Evolutionary conservation across 345 rosid species (phyloP).

Genomic region (Physaria fendleri): DNA sequence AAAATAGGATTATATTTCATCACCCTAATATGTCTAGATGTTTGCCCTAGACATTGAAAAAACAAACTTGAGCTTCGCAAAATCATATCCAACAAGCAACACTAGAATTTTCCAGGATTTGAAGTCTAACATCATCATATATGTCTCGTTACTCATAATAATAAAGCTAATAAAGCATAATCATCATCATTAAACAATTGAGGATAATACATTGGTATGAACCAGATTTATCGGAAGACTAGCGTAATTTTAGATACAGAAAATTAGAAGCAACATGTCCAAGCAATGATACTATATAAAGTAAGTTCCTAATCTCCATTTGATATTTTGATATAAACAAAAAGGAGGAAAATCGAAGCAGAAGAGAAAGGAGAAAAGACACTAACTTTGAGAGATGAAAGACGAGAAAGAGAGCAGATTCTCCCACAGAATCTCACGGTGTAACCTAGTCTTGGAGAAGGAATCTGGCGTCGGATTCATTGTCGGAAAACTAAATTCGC

Average conservation of each 20-base stretch:
- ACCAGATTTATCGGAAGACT: not conserved
- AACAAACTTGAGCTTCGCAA: not conserved
- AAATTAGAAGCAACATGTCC: no score
- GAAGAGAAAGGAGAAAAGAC: not conserved
- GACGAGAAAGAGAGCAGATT: constrained; percentile 14
- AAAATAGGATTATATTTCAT: not conserved
- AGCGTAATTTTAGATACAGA: no score
- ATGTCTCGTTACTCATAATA: not conserved
- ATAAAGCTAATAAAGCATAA: not conserved
- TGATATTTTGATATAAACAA: not conserved
- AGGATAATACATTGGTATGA: not conserved
- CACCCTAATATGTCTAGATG: no score
- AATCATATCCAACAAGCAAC: not conserved
- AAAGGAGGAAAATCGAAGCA: not conserved
- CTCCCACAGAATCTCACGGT: constrained; percentile 4
- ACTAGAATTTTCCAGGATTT: not conserved
- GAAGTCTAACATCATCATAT: not conserved
- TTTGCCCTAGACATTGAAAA: not conserved
- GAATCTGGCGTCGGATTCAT: constrained; percentile 6
- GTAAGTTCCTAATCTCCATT: no score
- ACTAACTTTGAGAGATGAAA: constrained; percentile 26
- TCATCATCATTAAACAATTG: not conserved
- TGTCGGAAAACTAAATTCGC: no score
- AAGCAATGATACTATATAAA: no score
- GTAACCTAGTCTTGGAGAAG: not conserved